Evolutionary conservation across 169 alveolate genomes (phyloP), one percentile per base, ranked within the genome.

Genomic region (Plasmodium billcollinsi): DNA sequence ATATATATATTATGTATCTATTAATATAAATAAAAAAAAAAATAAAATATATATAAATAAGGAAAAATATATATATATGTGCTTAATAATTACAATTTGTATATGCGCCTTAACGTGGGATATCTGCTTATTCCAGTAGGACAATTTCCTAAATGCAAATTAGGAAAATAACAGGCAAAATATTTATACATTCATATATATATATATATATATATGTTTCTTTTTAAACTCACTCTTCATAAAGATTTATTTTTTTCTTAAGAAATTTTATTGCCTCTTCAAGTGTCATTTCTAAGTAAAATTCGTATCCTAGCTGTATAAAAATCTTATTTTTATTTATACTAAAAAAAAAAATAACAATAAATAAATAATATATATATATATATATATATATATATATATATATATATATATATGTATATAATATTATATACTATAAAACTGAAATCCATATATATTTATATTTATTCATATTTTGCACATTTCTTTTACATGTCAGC

Each of bases 291-390:
- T 72, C 95, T 47, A 93, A 43, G 67, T 93, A 86, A 69, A 93
- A 90, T 67, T 93, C 94, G 54, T 93, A 90, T 7, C 95, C 95
- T 58, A 93, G 75, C 61, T 86, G 76, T 39, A 93, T 89, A 63
- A 93, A 88, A 70, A 93, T 83, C 43, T 67, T 73, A 29, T 88
- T 83, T 63, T 83, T 83, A 54, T 83, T 76, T 43, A 83, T 24
- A 65, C 91, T 83, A 39, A 29, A 15, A 21, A 75, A 69, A 62
- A 47, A 20, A 74, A 72, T 21, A 72, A 39, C 50, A 3, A 63
- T 62, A 9, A 63, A 39, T 26, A 18, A 11, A 12, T 24, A 20
- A 11, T 21, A 43, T 59, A 18, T 49, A 18, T 6, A 43, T 2
- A 33, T 74, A 9, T 9, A 39, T 61, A 52, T 33, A 61, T 73